Conservation (phyloP, 495 filamentous ascomycete genomes). For the Penicillium egyptiacum region DNA sequence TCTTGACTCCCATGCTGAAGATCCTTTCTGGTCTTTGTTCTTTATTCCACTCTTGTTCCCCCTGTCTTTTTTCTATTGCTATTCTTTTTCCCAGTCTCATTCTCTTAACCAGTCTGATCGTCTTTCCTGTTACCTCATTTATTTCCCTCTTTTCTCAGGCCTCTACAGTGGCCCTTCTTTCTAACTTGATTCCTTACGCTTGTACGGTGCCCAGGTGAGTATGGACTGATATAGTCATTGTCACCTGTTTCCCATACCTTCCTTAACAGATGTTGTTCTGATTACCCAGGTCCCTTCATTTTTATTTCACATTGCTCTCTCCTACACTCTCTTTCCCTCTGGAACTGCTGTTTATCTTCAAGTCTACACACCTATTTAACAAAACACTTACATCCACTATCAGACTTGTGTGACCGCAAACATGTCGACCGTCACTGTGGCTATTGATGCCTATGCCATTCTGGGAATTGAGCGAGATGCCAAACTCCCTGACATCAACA, state of each 20-base stretch:
- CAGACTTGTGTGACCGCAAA: constrained; percentile 4
- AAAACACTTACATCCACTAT: neutral
- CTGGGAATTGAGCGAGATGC: constrained; percentile 38
- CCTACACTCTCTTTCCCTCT: neutral
- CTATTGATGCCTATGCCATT: constrained; percentile 36
- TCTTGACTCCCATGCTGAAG: neutral
- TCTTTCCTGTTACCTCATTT: neutral
- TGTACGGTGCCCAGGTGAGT: neutral
- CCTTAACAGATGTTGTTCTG: neutral
- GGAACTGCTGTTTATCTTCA: neutral
- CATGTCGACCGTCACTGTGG: constrained; percentile 3
- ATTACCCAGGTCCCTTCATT: neutral
- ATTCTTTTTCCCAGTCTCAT: neutral
- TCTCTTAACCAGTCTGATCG: neutral
- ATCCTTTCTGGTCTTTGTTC: neutral
- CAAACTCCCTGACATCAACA: constrained; percentile 41
- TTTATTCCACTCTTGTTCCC: neutral
- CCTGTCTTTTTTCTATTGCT: neutral
- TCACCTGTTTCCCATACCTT: neutral
- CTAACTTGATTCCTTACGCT: neutral
- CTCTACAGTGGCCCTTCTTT: neutral
- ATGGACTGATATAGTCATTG: neutral
- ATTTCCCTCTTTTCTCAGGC: neutral
- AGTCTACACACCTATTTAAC: neutral
- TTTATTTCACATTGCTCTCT: neutral